These are phyloP conservation scores for Tremella fuciformis DNA, from an alignment of 768 basidiomycete species.

Conservation along the genomic window DNA sequence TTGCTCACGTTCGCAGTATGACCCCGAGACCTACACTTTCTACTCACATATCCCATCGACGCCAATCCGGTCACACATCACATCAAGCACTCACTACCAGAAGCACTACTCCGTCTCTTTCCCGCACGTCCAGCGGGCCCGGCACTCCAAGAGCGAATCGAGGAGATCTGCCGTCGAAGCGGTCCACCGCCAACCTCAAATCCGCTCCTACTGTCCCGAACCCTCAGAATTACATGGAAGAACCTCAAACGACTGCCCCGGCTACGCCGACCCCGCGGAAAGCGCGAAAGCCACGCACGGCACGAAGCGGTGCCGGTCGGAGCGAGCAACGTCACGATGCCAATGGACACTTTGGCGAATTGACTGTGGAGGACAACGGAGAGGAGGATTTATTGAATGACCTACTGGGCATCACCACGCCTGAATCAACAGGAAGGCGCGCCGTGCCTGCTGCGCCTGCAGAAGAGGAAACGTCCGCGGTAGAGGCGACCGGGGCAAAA, in stretches of 20 bases:
- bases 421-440: too few relatives aligned
- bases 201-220: not conserved
- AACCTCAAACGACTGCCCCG: not conserved
- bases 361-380: too few relatives aligned
- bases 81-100: not conserved
- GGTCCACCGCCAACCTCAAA: not conserved
- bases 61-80: not conserved
- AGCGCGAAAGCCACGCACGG: conserved; percentile 1
- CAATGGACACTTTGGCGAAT: too few relatives aligned
- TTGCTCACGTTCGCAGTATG: conserved; percentile 1
- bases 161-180: conserved; percentile 4
- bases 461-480: too few relatives aligned
- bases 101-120: not conserved
- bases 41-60: not conserved
- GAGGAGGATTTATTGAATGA: too few relatives aligned
- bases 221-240: not conserved
- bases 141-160: not conserved
- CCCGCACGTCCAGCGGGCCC: conserved; percentile 1
- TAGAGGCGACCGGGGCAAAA: too few relatives aligned
- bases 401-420: too few relatives aligned
- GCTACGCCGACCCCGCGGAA: not conserved
- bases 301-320: not conserved
- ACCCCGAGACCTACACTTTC: conserved; percentile 1
- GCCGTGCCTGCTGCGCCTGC: too few relatives aligned
- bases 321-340: not conserved